Conservation (phyloP, 164 flowering plant genomes). For the Vitis labrusca region DNA sequence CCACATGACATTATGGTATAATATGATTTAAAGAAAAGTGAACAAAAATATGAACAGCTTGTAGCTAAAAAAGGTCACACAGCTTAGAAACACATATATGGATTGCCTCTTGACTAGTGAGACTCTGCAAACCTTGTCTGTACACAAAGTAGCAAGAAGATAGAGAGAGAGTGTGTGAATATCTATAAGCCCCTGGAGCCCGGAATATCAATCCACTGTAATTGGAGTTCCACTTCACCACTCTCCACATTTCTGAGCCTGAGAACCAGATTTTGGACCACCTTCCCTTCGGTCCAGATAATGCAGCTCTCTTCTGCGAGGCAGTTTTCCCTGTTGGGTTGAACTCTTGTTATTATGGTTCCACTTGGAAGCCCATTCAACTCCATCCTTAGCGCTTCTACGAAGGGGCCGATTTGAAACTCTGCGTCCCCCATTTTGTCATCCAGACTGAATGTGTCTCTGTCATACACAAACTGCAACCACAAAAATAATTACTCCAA, state of each 20-base stretch:
- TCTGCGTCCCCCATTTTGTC: conserved; percentile 88
- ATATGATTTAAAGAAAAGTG: too few species aligned
- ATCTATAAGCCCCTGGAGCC: conserved; percentile 35
- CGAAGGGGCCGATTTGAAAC: conserved; percentile 45
- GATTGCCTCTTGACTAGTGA: too few species aligned
- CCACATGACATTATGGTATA: too few species aligned
- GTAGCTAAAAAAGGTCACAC: too few species aligned
- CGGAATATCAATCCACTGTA: conserved; percentile 65
- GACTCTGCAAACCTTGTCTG: too few species aligned
- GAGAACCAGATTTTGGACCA: conserved; percentile 53
- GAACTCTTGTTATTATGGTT: conserved; percentile 41
- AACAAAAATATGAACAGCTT: too few species aligned
- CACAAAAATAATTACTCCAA: neutral
- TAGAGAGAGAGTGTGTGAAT: too few species aligned
- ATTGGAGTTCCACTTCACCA: conserved; percentile 75
- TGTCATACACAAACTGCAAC: conserved; percentile 67
- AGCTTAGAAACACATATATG: too few species aligned
- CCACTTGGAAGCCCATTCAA: conserved; percentile 46
- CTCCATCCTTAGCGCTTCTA: conserved; percentile 52
- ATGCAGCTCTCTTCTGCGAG: conserved; percentile 65
- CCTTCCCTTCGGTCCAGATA: conserved; percentile 42
- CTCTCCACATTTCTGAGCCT: conserved; percentile 71
- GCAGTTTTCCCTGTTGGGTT: conserved; percentile 61
- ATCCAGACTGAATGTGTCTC: conserved; percentile 58
- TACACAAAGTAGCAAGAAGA: too few species aligned